Evolutionary conservation across 73 alveolate genomes (phyloP).

Genomic region (Urostyla sp.): DNA sequence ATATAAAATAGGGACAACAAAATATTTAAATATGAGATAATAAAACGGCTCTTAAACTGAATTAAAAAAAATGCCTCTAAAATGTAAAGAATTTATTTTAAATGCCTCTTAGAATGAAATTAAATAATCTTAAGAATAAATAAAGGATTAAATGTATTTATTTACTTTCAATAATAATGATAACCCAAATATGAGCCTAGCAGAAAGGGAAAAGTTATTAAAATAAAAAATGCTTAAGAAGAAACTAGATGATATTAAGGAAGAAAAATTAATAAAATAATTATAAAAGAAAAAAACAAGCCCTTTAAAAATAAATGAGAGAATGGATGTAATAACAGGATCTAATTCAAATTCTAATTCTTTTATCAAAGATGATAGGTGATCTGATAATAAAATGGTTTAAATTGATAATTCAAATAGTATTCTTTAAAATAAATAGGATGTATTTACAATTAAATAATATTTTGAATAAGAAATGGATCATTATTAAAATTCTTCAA

Average conservation of each 20-base stretch:
- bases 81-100: no score
- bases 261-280: neutral
- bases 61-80: no score
- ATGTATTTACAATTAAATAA: conserved; percentile 9
- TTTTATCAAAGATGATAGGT: neutral
- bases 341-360: neutral
- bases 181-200: neutral
- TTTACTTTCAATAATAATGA: conserved; percentile 31
- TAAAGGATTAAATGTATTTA: conserved; percentile 10
- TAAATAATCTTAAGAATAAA: no score
- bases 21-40: no score
- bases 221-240: neutral
- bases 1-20: no score
- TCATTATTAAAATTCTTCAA: neutral
- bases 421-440: neutral
- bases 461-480: conserved; percentile 21
- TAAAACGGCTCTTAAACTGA: no score
- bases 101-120: no score
- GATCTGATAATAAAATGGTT: neutral
- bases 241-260: no score
- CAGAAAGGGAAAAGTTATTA: neutral
- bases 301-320: neutral
- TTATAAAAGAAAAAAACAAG: neutral
- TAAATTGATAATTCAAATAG: neutral
- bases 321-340: neutral